Base-by-base conservation (phyloP, 176 grass and related monocot species). In the Triticum turgidum region DNA sequence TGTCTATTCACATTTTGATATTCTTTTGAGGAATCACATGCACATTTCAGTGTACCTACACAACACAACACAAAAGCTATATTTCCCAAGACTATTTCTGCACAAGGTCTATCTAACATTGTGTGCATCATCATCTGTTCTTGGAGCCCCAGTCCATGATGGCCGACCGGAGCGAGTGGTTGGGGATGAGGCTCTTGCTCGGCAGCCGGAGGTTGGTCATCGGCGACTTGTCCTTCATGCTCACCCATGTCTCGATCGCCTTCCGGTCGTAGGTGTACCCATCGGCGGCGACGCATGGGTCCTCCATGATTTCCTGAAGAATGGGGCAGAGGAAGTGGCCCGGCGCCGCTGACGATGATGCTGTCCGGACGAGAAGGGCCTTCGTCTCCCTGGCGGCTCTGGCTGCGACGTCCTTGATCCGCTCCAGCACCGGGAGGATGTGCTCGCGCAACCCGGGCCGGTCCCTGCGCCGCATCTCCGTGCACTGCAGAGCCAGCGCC, bases 281-380 rank as follows among this genome's bases (percentile, higher is more conserved):
- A 39, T 97, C 95, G 1, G 95, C 92, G 6, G 92, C 95, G 8
- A 97, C 92, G 68, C 66, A 84, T 1, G 95, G 95, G 86, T 94
- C 92, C 11, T 63, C 11, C 95, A 97, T 97, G 78, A 89, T 88
- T 63, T 94, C 90, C 88, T 94, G 90, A 87, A 94, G 86, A 91
- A 97, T 92, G 65, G 95, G 95, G 80, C 92, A 97, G 5, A 97
- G 73, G 82, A 97, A 97, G 70, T 97, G 95, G 22, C 87, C 85
- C 4, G 90, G 92, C 17, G 92, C 86, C 12, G 83, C 77, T 0
- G 81, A 54, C 3, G 81, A 62, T 11, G 69, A 63, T 4, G 76
- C 17, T 15, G 76, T 29, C 42, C 42, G 71, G 41, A 49, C 2
- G 24, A 45, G 61, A 68, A 83, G 35, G 35, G 84, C 45, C 49